Conservation (phyloP, 1,139 yeast genomes). For the Debaryomyces subglobosus region DNA sequence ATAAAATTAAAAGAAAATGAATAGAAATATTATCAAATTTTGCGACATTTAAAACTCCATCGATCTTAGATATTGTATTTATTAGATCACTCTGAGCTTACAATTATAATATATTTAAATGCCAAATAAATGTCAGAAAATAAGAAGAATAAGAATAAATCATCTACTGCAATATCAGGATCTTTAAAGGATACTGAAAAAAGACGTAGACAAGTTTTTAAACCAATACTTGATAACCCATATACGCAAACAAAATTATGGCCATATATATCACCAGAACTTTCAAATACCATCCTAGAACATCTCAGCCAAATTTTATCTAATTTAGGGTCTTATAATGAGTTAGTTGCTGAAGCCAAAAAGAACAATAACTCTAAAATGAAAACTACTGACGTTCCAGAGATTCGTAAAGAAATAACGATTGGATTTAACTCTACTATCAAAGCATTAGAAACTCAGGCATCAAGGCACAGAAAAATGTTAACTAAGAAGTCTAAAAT, state of each 20-base stretch:
- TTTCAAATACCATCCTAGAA: constrained; percentile 42
- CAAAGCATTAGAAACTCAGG: constrained; percentile 51
- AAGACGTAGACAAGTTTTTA: constrained; percentile 55
- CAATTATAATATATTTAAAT: neutral
- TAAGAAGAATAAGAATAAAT: constrained; percentile 10
- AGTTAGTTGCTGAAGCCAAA: constrained; percentile 16
- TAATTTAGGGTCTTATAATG: constrained; percentile 39
- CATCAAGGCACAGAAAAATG: constrained; percentile 20
- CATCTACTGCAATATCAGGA: constrained; percentile 18
- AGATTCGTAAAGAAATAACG: constrained; percentile 28
- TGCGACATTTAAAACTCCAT: constrained; percentile 4
- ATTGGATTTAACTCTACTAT: constrained; percentile 62
- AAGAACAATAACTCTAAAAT: constrained; percentile 8
- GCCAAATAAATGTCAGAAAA: constrained; percentile 5
- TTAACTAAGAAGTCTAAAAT: neutral
- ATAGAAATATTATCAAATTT: constrained; percentile 1
- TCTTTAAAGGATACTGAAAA: constrained; percentile 47
- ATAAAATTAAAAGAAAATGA: constrained; percentile 4
- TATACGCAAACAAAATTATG: constrained; percentile 52
- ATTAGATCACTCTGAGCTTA: neutral
- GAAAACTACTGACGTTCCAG: constrained; percentile 26
- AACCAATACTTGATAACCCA: constrained; percentile 65
- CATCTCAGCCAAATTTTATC: constrained; percentile 40
- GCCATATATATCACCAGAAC: constrained; percentile 51
- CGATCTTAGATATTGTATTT: neutral